These are phyloP conservation scores for Cryphonectria japonica DNA, from an alignment of 2,329 filamentous ascomycete genomes.

Conservation along the genomic window DNA sequence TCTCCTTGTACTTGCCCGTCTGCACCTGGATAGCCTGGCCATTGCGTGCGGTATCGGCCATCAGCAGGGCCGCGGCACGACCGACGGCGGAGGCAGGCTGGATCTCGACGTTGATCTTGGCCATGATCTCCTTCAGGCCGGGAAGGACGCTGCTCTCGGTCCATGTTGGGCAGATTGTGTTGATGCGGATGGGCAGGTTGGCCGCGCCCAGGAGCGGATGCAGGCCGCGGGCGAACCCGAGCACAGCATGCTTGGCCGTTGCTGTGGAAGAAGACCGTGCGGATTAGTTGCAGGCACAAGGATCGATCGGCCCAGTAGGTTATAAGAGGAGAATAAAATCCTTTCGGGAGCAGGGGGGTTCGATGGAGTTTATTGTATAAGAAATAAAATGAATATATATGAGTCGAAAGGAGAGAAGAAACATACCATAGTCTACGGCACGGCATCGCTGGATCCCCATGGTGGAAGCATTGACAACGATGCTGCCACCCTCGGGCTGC, in stretches of 20 bases:
- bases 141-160: slow-evolving; percentile 55
- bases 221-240: slow-evolving; percentile 57
- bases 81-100: slow-evolving; percentile 55
- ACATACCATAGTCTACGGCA: slow-evolving; percentile 54
- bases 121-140: slow-evolving; percentile 40
- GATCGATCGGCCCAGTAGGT: slow-evolving; percentile 8
- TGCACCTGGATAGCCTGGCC: slow-evolving; percentile 58
- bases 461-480: slow-evolving; percentile 57
- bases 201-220: slow-evolving; percentile 42
- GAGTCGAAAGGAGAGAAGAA: background rate
- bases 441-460: slow-evolving; percentile 55
- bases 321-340: background rate
- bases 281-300: slow-evolving; percentile 3
- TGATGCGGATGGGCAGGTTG: slow-evolving; percentile 55
- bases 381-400: too few species aligned
- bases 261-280: slow-evolving; percentile 36
- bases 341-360: background rate
- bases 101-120: slow-evolving; percentile 43
- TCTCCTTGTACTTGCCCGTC: slow-evolving; percentile 53
- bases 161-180: slow-evolving; percentile 60
- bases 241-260: slow-evolving; percentile 57
- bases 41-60: slow-evolving; percentile 51
- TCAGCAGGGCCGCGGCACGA: slow-evolving; percentile 50
- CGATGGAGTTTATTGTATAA: background rate
- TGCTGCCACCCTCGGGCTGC: slow-evolving; percentile 51